Conservation (phyloP, 2,329 filamentous ascomycete species). For the Neonectria faginata region DNA sequence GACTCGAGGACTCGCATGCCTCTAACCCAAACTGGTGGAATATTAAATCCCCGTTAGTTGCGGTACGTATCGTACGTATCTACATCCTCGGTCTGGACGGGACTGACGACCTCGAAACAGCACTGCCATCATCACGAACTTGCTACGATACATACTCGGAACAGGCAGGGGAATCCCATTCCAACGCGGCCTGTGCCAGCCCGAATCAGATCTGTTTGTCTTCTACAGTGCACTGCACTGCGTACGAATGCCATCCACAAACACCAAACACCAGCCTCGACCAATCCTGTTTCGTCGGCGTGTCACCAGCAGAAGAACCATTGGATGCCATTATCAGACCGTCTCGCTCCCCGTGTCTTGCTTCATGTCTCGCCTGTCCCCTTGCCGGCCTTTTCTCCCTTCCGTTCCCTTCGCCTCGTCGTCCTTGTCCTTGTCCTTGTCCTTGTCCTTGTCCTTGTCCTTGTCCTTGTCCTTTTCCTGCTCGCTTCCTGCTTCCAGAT, state of each 20-base stretch:
- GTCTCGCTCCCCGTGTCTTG: conserved; percentile 14
- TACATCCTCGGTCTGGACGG: conserved; percentile 7
- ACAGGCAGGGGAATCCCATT: conserved; percentile 23
- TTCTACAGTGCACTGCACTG: neutral
- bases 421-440: neutral
- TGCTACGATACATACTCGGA: conserved; percentile 19
- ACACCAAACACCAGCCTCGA: neutral
- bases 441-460: conserved; percentile 2
- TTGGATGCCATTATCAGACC: conserved; percentile 17
- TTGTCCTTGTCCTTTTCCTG: conserved; percentile 3
- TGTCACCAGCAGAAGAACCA: conserved; percentile 9
- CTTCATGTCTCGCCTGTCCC: neutral
- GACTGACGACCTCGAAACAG: conserved; percentile 4
- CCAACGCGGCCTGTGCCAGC: conserved; percentile 11
- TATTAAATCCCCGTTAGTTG: conserved; percentile 4
- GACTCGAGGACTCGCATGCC: conserved; percentile 3
- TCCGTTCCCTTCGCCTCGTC: neutral
- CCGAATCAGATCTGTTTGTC: conserved; percentile 9
- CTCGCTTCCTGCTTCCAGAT: conserved; percentile 6
- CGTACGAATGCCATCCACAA: neutral
- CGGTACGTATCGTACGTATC: conserved; percentile 16
- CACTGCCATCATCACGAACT: conserved; percentile 9
- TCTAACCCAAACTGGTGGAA: conserved; percentile 13
- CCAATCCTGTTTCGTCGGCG: conserved; percentile 1
- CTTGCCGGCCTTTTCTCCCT: neutral